Percentiles rank a stretch among this genome's conserved stretches.
Conservation (phyloP, 352 stramenopile genomes). For the Phytophthora crassamura region DNA sequence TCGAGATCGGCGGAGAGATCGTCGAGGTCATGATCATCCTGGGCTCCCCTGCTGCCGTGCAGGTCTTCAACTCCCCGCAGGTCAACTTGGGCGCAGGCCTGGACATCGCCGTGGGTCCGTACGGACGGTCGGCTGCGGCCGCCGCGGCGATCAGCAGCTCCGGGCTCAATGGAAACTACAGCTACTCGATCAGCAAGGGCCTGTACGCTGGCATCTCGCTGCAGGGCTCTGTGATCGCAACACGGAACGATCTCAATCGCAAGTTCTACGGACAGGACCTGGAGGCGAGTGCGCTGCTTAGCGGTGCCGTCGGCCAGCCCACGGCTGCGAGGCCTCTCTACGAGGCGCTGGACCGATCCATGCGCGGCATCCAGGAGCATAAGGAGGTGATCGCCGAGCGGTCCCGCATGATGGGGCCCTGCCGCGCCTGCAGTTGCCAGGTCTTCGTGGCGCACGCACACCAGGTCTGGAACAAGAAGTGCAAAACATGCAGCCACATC, state of each 20-base stretch:
- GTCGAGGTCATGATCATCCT: constrained; percentile 94
- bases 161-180: constrained; percentile 88
- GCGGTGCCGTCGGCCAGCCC: constrained; percentile 48
- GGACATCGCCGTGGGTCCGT: constrained; percentile 83
- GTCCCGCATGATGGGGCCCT: constrained; percentile 53
- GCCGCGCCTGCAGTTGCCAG: constrained; percentile 48
- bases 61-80: constrained; percentile 83
- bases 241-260: constrained; percentile 88
- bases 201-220: constrained; percentile 92
- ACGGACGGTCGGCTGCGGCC: constrained; percentile 71
- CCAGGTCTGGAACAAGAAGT: constrained; percentile 73
- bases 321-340: constrained; percentile 60
- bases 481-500: constrained; percentile 63
- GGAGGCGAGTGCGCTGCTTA: constrained; percentile 51
- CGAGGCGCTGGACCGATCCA: constrained; percentile 57
- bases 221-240: constrained; percentile 89
- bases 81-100: constrained; percentile 90
- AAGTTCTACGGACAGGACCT: constrained; percentile 91
- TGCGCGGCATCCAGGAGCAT: constrained; percentile 50
- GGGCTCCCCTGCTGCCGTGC: constrained; percentile 84
- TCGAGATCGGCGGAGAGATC: constrained; percentile 89
- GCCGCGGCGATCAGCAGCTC: constrained; percentile 62
- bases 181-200: constrained; percentile 90
- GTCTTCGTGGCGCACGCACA: constrained; percentile 50
- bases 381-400: constrained; percentile 41